Evolutionary conservation across 1,284 basidiomycete species (phyloP).

Genomic region (Rhodotorula sp.): DNA sequence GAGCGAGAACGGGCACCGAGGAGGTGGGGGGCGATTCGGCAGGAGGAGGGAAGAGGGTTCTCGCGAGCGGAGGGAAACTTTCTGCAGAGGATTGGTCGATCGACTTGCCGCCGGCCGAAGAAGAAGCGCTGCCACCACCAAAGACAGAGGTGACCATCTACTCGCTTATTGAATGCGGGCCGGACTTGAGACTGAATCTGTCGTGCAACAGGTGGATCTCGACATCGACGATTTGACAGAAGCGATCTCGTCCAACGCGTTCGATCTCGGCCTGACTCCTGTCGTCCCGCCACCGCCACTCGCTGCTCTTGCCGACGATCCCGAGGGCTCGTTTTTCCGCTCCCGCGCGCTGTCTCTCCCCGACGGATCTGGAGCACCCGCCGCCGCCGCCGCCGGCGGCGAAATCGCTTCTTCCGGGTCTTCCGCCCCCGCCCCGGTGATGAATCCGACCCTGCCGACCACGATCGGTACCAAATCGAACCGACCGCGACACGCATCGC

Average conservation of each 20-base stretch:
- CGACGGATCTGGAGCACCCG: background rate
- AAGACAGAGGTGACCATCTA: slow-evolving; percentile 1
- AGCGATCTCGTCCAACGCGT: slow-evolving; percentile 38
- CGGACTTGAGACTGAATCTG: background rate
- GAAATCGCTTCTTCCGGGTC: slow-evolving; percentile 1
- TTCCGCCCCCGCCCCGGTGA: background rate
- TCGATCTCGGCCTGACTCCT: slow-evolving; percentile 17
- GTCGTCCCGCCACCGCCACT: background rate
- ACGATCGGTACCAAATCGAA: background rate
- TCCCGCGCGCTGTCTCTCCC: slow-evolving; percentile 3
- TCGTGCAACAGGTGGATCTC: slow-evolving; percentile 20
- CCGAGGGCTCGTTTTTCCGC: background rate
- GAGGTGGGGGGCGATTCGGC: background rate
- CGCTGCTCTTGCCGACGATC: background rate
- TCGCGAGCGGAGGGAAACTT: background rate
- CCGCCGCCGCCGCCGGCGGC: background rate
- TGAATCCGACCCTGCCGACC: background rate
- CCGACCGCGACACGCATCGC: slow-evolving; percentile 30
- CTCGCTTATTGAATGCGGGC: too few species aligned
- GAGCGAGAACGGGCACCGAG: slow-evolving; percentile 10
- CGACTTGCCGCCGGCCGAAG: background rate
- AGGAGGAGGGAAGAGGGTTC: background rate
- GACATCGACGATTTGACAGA: slow-evolving; percentile 38
- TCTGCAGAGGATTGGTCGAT: slow-evolving; percentile 22
- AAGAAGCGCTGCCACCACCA: background rate